Conservation (phyloP, 2,329 filamentous ascomycete genomes). For the Beauveria varroae region DNA sequence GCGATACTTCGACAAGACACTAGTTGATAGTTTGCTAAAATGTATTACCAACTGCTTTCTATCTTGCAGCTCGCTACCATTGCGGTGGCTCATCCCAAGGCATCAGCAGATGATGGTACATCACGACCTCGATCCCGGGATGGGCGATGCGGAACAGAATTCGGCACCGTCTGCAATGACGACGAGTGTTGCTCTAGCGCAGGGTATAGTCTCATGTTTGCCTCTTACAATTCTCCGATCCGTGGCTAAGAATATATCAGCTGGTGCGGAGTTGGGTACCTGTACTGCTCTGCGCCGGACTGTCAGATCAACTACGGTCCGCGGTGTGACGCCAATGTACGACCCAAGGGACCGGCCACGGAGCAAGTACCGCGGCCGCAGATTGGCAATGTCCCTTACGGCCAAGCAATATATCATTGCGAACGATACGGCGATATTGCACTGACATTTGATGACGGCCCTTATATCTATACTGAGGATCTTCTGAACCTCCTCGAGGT, state of each 20-base stretch:
- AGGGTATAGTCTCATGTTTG: conserved; percentile 23
- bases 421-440: conserved; percentile 29
- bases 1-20: neutral
- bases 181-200: conserved; percentile 35
- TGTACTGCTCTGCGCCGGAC: conserved; percentile 54
- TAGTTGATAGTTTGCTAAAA: neutral
- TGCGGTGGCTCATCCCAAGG: neutral
- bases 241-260: conserved; percentile 20
- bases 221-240: neutral
- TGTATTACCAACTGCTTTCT: neutral
- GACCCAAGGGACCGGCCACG: conserved; percentile 43
- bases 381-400: conserved; percentile 47
- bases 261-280: conserved; percentile 46
- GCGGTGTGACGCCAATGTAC: conserved; percentile 53
- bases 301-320: conserved; percentile 56
- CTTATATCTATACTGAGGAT: conserved; percentile 32
- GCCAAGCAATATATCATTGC: conserved; percentile 40
- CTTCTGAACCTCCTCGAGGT: conserved; percentile 32
- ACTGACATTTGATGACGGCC: conserved; percentile 40
- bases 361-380: conserved; percentile 42
- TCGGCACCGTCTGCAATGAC: conserved; percentile 24
- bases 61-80: neutral
- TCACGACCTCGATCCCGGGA: conserved; percentile 14
- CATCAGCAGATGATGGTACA: neutral
- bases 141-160: conserved; percentile 38